Base-by-base conservation (phyloP, 805 yeast genomes). In the Kuraishia ogatae region DNA sequence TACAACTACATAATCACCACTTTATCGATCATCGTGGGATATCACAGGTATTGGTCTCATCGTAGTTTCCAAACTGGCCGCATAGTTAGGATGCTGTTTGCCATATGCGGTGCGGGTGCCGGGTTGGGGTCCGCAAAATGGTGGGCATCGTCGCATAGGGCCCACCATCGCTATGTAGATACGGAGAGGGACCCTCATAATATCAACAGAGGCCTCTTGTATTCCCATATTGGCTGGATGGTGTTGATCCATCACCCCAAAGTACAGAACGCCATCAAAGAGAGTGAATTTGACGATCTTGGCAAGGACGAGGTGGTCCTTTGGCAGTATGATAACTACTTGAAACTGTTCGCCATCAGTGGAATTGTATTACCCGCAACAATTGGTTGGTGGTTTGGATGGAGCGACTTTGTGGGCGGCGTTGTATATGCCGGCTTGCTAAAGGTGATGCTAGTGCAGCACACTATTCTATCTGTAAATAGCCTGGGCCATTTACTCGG, bases 221-320 rank as follows among this genome's bases (percentile, higher is more conserved):
- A 83, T 80, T 83, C 93, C 39, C 97, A 91, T 70, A 75, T 90
- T 71, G 97, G 97, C 2, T 92, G 97, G 96, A 78, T 88, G 72
- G 65, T 90, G 39, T 74, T 85, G 57, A 78, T 78, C 60, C 91
- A 89, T 60, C 83, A 82, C 68, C 79, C 84, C 20, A 80, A 80
- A 53, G 78, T 75, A 7, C 62, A 67, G 26, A 68, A 66, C 50
- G 76, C 77, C 11, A 72, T 74, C 4, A 61, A 66, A 26, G 72
- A 71, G 51, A 66, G 72, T 55, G 70, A 73, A 71, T 80, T 72
- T 72, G 88, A 78, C 72, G 89, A 89, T 65, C 75, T 89, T 64
- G 80, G 86, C 54, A 71, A 75, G 56, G 83, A 76, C 64, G 75
- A 77, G 57, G 68, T 82, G 61, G 76, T 83, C 57, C 73, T 75